phyloP scores from a whole-genome alignment of 495 filamentous ascomycete genomes.

The Aspergillus biplanus region DNA sequence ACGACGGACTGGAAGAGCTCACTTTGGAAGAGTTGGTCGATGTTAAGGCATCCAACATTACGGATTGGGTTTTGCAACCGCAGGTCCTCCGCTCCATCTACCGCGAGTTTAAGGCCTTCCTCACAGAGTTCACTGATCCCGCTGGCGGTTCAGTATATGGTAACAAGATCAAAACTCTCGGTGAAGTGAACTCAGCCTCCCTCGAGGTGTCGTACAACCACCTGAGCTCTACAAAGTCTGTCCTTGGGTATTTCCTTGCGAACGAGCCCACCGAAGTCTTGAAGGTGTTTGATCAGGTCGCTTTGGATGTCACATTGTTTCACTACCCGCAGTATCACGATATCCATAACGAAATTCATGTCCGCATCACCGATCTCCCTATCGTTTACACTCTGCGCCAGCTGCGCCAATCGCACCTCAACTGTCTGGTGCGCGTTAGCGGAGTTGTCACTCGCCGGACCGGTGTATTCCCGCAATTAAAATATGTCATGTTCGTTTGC shows the following conservation, averaged over 20 bases:
- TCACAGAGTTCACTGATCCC: constrained; percentile 93
- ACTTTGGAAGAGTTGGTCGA: constrained; percentile 90
- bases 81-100: constrained; percentile 92
- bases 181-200: constrained; percentile 94
- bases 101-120: constrained; percentile 94
- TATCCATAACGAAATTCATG: constrained; percentile 97
- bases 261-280: constrained; percentile 93
- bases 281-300: constrained; percentile 95
- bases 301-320: constrained; percentile 91
- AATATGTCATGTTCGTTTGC: constrained; percentile 98
- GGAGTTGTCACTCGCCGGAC: constrained; percentile 95
- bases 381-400: constrained; percentile 96
- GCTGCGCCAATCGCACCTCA: constrained; percentile 93
- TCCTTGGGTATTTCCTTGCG: constrained; percentile 94
- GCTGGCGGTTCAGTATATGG: constrained; percentile 90
- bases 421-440: constrained; percentile 91
- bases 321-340: constrained; percentile 97
- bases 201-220: constrained; percentile 97
- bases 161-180: constrained; percentile 86
- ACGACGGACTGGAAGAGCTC: constrained; percentile 92
- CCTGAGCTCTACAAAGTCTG: constrained; percentile 85
- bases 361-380: constrained; percentile 93
- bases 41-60: constrained; percentile 88
- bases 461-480: constrained; percentile 98
- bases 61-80: constrained; percentile 91